These are phyloP conservation scores for Cicer arietinum DNA, from an alignment of 306 rosid species.

Conservation along the genomic window DNA sequence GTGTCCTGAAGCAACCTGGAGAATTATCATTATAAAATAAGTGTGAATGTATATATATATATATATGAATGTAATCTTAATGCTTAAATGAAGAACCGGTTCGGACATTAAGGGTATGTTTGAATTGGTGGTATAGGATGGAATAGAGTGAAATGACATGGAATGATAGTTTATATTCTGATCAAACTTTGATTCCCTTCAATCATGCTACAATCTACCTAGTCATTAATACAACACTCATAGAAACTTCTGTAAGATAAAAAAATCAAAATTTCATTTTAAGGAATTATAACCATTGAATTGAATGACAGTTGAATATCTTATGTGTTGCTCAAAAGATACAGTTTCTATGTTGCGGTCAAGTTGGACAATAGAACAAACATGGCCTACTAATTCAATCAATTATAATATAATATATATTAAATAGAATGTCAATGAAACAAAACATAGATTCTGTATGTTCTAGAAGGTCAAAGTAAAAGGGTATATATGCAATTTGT, in stretches of 20 bases:
- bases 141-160: too few species aligned
- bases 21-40: conserved; percentile 38
- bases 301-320: conserved; percentile 14
- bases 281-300: neutral
- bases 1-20: conserved; percentile 93
- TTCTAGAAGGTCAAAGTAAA: conserved; percentile 21
- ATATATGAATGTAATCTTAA: conserved; percentile 27
- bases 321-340: conserved; percentile 7
- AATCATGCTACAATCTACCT: too few species aligned
- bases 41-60: conserved; percentile 17
- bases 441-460: neutral
- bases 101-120: neutral
- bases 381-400: neutral
- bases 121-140: too few species aligned
- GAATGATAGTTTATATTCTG: too few species aligned
- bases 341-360: conserved; percentile 6
- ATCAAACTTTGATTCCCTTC: too few species aligned
- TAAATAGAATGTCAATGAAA: conserved; percentile 14
- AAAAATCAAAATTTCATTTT: neutral
- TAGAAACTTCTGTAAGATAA: too few species aligned
- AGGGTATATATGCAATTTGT: conserved; percentile 1
- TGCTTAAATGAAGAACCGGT: conserved; percentile 25
- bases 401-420: too few species aligned
- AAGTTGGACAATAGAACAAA: conserved; percentile 29
- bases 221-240: too few species aligned